Conservation (phyloP, 2,329 filamentous ascomycete genomes). For the Ophiostoma australiae region DNA sequence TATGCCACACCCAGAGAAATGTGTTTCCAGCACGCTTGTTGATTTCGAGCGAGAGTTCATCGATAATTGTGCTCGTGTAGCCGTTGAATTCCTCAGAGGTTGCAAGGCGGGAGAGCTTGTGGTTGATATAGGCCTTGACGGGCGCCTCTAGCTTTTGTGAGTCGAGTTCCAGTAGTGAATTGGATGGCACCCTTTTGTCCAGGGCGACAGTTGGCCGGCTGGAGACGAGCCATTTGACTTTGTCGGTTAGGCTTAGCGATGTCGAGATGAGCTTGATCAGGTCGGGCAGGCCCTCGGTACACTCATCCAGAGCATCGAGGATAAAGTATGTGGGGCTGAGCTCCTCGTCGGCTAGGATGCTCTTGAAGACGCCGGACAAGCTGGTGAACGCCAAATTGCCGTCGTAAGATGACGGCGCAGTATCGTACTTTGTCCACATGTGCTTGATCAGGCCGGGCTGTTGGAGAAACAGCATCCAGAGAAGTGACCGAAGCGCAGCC, state of each 20-base stretch:
- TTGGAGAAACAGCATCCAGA: slow-evolving; percentile 6
- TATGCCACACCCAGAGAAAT: slow-evolving; percentile 8
- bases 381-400: background rate
- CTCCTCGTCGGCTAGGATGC: background rate
- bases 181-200: background rate
- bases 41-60: background rate
- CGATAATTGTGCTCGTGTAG: background rate
- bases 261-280: background rate
- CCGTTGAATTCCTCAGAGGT: background rate
- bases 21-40: background rate
- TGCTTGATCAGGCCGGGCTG: background rate
- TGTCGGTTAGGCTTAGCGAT: background rate
- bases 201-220: background rate
- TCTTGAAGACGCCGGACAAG: background rate
- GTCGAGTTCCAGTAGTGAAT: background rate
- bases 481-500: background rate
- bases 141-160: background rate
- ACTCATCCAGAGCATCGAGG: background rate
- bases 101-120: background rate
- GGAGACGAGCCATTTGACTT: background rate
- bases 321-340: background rate
- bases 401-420: background rate
- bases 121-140: background rate
- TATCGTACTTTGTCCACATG: background rate
- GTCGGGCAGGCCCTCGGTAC: background rate